These are phyloP conservation scores for Solanum infundibuliforme DNA, from an alignment of 257 asterid genomes.

Conservation along the genomic window DNA sequence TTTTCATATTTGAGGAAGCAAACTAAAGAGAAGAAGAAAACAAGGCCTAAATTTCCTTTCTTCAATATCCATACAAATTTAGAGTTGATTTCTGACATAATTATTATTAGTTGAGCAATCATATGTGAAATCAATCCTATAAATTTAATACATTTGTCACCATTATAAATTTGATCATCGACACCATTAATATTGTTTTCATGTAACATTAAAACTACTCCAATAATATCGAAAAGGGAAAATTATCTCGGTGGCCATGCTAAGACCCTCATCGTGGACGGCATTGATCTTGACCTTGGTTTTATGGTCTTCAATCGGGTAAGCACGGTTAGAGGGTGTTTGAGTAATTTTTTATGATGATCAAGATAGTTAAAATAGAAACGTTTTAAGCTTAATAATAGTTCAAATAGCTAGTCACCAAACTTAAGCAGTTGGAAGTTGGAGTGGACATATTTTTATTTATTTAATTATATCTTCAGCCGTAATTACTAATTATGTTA, in stretches of 20 bases:
- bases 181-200: neutral
- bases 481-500: neutral
- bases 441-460: too few relatives aligned
- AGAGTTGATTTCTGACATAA: neutral
- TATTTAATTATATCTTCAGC: too few relatives aligned
- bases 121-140: neutral
- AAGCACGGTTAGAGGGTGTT: neutral
- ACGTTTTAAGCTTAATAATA: neutral
- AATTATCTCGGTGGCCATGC: constrained; percentile 30
- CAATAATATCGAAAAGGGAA: constrained; percentile 2
- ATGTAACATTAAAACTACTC: neutral
- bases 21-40: too few relatives aligned
- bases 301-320: constrained; percentile 72
- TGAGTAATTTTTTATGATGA: neutral
- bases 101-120: neutral
- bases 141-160: neutral
- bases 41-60: neutral
- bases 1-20: too few relatives aligned
- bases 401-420: too few relatives aligned
- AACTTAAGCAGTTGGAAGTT: too few relatives aligned
- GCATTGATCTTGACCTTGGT: constrained; percentile 51
- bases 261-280: neutral
- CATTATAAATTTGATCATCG: neutral
- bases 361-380: neutral
- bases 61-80: neutral